Base-by-base conservation (phyloP, 257 asterid species). In the Solanum neorickii region DNA sequence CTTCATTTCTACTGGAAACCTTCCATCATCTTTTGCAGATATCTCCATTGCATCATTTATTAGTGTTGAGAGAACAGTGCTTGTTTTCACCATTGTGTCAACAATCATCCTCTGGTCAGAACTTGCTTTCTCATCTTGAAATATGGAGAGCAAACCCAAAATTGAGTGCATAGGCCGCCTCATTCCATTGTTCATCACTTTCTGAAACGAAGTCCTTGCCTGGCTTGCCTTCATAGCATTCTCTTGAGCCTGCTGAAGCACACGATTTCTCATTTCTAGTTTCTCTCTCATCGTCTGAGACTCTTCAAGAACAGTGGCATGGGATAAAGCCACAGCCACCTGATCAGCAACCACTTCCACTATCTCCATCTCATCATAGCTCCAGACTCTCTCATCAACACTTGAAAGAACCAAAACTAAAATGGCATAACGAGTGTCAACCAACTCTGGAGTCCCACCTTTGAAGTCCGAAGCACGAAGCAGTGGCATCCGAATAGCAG, bases 291-390 rank as follows among this genome's bases (percentile, higher is more conserved):
- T 91, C 16, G 52, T 76, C 84, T 82, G 91, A 46, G 93, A 90
- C 88, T 91, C 93, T 88, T 91, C 93, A 12, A 91, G 93, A 82
- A 91, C 92, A 33, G 92, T 87, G 62, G 93, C 93, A 88, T 91
- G 92, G 60, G 92, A 91, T 37, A 91, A 82, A 59, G 92, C 93
- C 85, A 91, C 92, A 16, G 93, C 93, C 87, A 91, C 93, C 87
- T 91, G 93, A 89, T 91, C 93, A 88, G 93, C 93, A 65, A 91
- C 93, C 35, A 91, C 93, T 90, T 90, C 93, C 52, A 91, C 93
- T 87, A 91, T 91, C 82, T 91, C 91, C 92, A 90, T 87, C 89
- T 90, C 93, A 65, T 76, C 87, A 72, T 87, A 49, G 86, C 90
- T 83, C 93, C 92, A 90, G 72, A 21, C 87, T 42, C 83, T 35